phyloP scores from a whole-genome alignment of 2,329 filamentous ascomycete genomes.

The Triangularia setosa region DNA sequence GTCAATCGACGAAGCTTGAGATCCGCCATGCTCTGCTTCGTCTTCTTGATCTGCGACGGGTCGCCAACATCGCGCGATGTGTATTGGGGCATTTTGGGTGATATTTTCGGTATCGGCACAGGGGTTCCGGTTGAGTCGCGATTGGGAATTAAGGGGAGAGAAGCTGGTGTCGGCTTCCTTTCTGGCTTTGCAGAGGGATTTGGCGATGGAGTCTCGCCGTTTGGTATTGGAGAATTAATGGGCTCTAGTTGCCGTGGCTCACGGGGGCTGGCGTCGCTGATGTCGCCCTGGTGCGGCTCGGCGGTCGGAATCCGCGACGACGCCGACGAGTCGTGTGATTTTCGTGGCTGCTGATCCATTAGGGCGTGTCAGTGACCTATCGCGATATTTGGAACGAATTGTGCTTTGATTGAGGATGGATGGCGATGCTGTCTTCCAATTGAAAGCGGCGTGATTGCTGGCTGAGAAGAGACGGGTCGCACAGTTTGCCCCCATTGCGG shows the following conservation, averaged over 20 bases:
- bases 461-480: constrained; percentile 4
- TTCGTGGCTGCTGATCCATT: constrained; percentile 16
- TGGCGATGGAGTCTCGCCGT: not conserved
- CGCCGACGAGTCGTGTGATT: constrained; percentile 7
- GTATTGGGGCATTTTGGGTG: constrained; percentile 58
- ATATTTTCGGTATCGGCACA: constrained; percentile 5
- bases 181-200: not conserved
- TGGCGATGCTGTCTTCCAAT: constrained; percentile 15
- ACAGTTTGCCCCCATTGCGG: constrained; percentile 14
- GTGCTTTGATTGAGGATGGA: not conserved
- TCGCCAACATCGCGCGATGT: constrained; percentile 65
- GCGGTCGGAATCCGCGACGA: constrained; percentile 16
- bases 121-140: constrained; percentile 2
- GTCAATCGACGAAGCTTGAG: constrained; percentile 94
- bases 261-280: constrained; percentile 16
- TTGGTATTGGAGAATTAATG: not conserved
- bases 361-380: constrained; percentile 19
- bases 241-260: constrained; percentile 1
- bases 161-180: not conserved
- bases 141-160: not conserved
- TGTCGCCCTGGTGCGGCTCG: constrained; percentile 13
- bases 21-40: constrained; percentile 99
- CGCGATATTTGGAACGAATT: not conserved
- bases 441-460: constrained; percentile 15
- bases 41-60: constrained; percentile 72